Evolutionary conservation across 345 rosid species (phyloP).

Genomic region (Lagerstroemia speciosa): DNA sequence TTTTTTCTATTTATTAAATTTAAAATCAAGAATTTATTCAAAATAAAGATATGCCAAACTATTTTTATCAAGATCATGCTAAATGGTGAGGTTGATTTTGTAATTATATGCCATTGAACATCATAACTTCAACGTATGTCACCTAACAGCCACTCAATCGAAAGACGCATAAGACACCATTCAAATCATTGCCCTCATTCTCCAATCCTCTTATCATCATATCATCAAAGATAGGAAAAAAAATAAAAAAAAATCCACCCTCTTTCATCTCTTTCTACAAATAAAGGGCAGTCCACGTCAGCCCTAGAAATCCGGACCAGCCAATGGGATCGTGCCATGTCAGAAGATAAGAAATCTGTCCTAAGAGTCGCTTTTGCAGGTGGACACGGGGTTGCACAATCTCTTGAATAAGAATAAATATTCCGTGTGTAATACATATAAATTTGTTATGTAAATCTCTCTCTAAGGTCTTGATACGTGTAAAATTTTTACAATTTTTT

Average conservation of each 20-base stretch:
- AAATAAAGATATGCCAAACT: too few relatives aligned
- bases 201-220: neutral
- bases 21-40: too few relatives aligned
- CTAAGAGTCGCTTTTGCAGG: neutral
- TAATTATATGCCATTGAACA: conserved; percentile 50
- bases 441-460: too few relatives aligned
- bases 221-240: conserved; percentile 17
- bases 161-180: conserved; percentile 13
- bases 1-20: too few relatives aligned
- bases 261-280: neutral
- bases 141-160: conserved; percentile 42
- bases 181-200: conserved; percentile 1
- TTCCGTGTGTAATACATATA: too few relatives aligned
- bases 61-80: neutral
- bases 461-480: too few relatives aligned
- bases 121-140: conserved; percentile 29
- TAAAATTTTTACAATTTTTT: too few relatives aligned
- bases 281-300: conserved; percentile 27
- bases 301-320: conserved; percentile 21
- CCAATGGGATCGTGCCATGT: conserved; percentile 31
- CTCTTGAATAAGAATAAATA: neutral
- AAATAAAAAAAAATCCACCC: neutral
- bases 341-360: conserved; percentile 19
- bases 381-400: neutral
- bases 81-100: neutral